Evolutionary conservation across 768 basidiomycete genomes (phyloP).

Genomic region (Leccinum broughii): DNA sequence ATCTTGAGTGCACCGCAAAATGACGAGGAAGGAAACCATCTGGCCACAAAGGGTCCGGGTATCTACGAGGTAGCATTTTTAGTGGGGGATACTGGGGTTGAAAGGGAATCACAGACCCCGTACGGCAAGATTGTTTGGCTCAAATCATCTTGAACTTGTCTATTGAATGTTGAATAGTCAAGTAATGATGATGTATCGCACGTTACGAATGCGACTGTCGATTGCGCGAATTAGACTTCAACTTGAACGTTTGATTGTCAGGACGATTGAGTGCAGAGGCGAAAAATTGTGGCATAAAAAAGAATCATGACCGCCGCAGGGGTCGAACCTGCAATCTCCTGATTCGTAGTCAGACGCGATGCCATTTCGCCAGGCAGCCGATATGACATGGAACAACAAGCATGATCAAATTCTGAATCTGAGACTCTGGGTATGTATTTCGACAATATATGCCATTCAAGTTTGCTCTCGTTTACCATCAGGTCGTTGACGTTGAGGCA

Average conservation of each 20-base stretch:
- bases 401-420: too few species aligned
- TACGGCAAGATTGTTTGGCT: constrained; percentile 53
- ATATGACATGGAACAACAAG: too few species aligned
- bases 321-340: constrained; percentile 94
- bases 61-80: constrained; percentile 58
- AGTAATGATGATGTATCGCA: not conserved
- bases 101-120: constrained; percentile 42
- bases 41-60: constrained; percentile 33
- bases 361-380: constrained; percentile 90
- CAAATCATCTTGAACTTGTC: not conserved
- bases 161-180: not conserved
- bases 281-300: too few species aligned
- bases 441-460: too few species aligned
- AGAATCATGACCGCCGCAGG: constrained; percentile 40
- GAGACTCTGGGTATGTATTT: not conserved
- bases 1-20: constrained; percentile 38
- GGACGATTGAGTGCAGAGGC: too few species aligned
- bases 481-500: too few species aligned
- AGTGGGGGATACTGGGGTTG: constrained; percentile 33
- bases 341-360: constrained; percentile 94
- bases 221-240: too few species aligned
- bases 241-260: too few species aligned
- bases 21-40: constrained; percentile 37
- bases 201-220: not conserved
- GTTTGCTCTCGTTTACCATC: too few species aligned